These are phyloP conservation scores for Pseudogymnoascus sp. DNA, from an alignment of 2,329 filamentous ascomycete species.

Conservation along the genomic window DNA sequence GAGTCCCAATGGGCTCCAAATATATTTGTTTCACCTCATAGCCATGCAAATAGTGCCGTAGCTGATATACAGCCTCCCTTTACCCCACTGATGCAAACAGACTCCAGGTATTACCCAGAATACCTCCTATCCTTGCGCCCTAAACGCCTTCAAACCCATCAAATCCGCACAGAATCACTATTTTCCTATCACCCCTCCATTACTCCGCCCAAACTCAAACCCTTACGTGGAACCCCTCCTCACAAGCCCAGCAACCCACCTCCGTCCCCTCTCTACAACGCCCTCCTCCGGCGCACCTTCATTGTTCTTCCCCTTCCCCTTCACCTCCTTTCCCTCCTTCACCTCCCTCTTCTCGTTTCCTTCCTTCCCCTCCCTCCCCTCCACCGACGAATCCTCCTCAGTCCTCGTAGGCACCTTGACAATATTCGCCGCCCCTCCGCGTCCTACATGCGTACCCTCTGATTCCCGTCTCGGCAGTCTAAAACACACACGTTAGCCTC, in stretches of 20 bases:
- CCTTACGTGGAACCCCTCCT: neutral
- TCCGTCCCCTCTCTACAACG: neutral
- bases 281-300: neutral
- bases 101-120: neutral
- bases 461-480: conserved; percentile 43
- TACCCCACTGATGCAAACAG: neutral
- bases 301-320: neutral
- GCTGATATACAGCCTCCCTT: neutral
- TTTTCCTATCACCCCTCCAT: neutral
- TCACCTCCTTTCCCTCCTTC: neutral
- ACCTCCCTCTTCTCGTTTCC: neutral
- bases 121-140: neutral
- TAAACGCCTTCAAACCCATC: neutral
- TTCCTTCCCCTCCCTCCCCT: neutral
- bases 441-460: conserved; percentile 57
- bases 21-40: neutral
- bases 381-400: conserved; percentile 27
- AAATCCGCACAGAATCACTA: neutral
- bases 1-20: neutral
- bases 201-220: neutral
- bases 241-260: neutral
- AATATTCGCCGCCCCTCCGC: conserved; percentile 69
- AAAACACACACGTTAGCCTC: conserved; percentile 28
- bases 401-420: conserved; percentile 21
- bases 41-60: neutral